Evolutionary conservation across 352 stramenopile genomes (phyloP), one percentile per base, ranked within the genome.

Genomic region (Aphanomyces cochlioides): DNA sequence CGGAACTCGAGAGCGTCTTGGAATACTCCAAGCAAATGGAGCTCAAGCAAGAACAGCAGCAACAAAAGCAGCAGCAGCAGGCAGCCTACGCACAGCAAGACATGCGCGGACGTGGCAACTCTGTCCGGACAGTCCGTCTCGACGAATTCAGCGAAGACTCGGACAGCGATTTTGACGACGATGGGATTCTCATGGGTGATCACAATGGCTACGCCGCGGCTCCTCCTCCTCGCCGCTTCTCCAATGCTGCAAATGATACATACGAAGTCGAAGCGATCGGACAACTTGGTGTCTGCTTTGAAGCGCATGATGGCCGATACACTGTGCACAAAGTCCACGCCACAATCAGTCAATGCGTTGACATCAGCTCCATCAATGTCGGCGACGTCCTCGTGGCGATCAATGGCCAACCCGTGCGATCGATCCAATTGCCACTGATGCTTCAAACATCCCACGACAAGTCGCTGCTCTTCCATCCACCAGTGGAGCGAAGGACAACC

Each of bases 91-190:
- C 50, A 10, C 50, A 37, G 6, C n/a, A n/a, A 36, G 12, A n/a
- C 56, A 4, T n/a, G 37, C 56, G 21, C 13, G 10, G 19, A 12
- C 7, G 36, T n/a, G 38, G 28, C 8, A 40, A 21, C 5, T 17
- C 39, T 6, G 3, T 5, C 4, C 17, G 59, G 7, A 21, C 40
- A 2, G 19, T 43, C n/a, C 59, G 41, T 7, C 10, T 67, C 6
- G 59, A 67, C 10, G 59, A 67, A 36, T 67, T 67, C 43, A 56
- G 41, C 41, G 59, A 67, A 10, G 41, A 48, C 5, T 41, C 54
- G 17, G 19, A 17, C 43, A 50, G 43, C 15, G 39, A 54, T 34
- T 28, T 28, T 28, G 59, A 67, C 40, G 59, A 67, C 17, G 59
- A 56, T 4, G 15, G 39, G 2, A 67, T 67, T 54, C 13, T 50